phyloP scores from a whole-genome alignment of 257 asterid genomes.

The Craterostigma plantagineum region DNA sequence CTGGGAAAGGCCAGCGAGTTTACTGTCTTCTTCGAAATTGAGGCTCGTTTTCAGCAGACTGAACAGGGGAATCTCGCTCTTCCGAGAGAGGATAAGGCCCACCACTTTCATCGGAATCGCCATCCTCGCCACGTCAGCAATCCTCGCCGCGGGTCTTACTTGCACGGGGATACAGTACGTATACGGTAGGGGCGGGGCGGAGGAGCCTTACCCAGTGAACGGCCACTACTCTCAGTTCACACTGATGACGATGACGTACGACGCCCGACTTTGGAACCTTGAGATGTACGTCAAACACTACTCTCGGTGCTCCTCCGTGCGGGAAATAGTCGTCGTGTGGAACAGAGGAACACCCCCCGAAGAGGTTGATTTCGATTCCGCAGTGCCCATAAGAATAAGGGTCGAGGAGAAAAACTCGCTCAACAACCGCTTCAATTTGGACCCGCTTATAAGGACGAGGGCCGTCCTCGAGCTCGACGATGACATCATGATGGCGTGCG shows the following conservation, averaged over 20 bases:
- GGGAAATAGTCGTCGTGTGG: slow-evolving; percentile 94
- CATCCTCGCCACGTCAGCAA: slow-evolving; percentile 21
- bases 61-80: slow-evolving; percentile 33
- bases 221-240: slow-evolving; percentile 88
- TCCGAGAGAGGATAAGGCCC: slow-evolving; percentile 45
- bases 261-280: slow-evolving; percentile 90
- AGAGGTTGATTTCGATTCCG: slow-evolving; percentile 47
- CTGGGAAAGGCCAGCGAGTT: slow-evolving; percentile 38
- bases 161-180: slow-evolving; percentile 46
- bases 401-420: slow-evolving; percentile 60
- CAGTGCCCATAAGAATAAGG: slow-evolving; percentile 74
- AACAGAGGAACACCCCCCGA: slow-evolving; percentile 74
- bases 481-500: slow-evolving; percentile 92
- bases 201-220: slow-evolving; percentile 52
- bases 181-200: slow-evolving; percentile 77
- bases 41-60: slow-evolving; percentile 58
- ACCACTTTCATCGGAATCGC: slow-evolving; percentile 28
- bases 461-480: slow-evolving; percentile 92
- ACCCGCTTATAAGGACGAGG: slow-evolving; percentile 52
- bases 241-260: slow-evolving; percentile 74
- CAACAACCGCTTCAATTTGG: slow-evolving; percentile 71
- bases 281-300: slow-evolving; percentile 74
- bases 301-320: slow-evolving; percentile 88
- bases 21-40: slow-evolving; percentile 32
- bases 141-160: slow-evolving; percentile 19